Base-by-base conservation (phyloP, 345 rosid genomes). In the Brassica incana region DNA sequence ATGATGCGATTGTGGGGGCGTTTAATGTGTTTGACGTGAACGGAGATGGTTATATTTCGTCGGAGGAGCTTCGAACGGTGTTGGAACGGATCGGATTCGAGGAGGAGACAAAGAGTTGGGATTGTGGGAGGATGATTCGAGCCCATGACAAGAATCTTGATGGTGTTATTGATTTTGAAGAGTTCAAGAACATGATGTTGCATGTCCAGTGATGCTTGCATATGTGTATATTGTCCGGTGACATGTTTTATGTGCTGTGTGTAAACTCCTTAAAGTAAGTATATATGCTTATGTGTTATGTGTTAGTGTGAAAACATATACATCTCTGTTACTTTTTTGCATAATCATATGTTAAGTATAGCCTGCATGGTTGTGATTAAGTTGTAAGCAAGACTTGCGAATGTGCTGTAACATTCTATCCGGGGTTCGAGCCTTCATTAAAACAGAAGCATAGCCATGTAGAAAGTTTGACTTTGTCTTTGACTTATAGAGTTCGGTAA, bases 141-240 rank as follows among this genome's bases (percentile, higher is more conserved):
- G 82, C 62, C 16, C 89, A 81, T 67, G 98, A 91, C 68, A 83
- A 88, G 23, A 91, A 90, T 72, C 82, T 79, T 23, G 98, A 93
- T 52, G 98, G 97, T 14, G 59, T 84, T 78, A 86, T 93, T 43
- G 98, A 93, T 84, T 89, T 89, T 54, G 81, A 91, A 54, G 97
- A 93, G 62, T 93, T 93, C 85, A 91, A 90, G 88, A 83, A 77
- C 76, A 93, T 93, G 98, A 85, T 93, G 83, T 62, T 85, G 76
- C 78, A 81, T 76, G 76, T 80, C 11, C 10, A 58, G 2, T 80
- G 54, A 74, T 81, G 0, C 30, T 58, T 62, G 66, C 9, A 35
- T 43, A 60, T 77, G 27, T 43, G 69, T 80, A 40, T 56, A 18
- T 6, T 16, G 61, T 23, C 72, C 23, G 3, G 50, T 54, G n/a